Evolutionary conservation across 2,329 filamentous ascomycete genomes (phyloP), one percentile per base, ranked within the genome.

Genomic region (Zymoseptoria passerinii): DNA sequence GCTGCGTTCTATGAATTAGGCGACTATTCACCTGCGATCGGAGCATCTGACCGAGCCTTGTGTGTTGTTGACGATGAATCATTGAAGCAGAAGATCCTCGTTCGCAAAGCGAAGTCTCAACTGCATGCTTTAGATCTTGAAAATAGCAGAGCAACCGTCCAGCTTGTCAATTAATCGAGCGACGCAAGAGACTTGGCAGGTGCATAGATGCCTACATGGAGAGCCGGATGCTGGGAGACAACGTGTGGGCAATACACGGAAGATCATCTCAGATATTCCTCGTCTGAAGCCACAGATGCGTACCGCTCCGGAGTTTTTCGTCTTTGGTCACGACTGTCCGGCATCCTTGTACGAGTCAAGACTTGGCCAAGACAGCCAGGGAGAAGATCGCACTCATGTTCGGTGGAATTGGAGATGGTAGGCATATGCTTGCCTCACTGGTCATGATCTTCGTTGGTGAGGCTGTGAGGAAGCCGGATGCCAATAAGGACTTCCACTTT

Each of bases 1-100:
- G 58, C 57, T 6, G 61, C 54, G 9, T 57, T 58, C 44, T 66
- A 57, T 29, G 63, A 66, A 55, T 53, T 63, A 13, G 60, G 60
- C 27, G 51, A 62, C 19, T 65, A 64, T 54, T 23, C 50, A 13
- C 20, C 56, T 3, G 49, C 50, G 9, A 48, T 58, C 1, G 40
- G n/a, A 19, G 52, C 56, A 28, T 57, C 28, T 13, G 54, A 58
- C 18, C 44, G 48, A 10, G 60, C 63, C 16, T 56, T 64, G 6
- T 35, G 19, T 27, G 50, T 62, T 19, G 50, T 60, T 4, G 57
- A 50, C 23, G 58, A 60, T 13, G 52, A 52, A 13, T 28, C 50
- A 10, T 59, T 52, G 20, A 60, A 49, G 53, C 58, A 62, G 35
- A 64, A 63, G 57, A 23, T 63, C 10, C 28, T 54, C 13, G 8